Percentiles rank a stretch among this genome's conserved stretches.
Conservation (phyloP, 306 rosid species). For the Cicer arietinum region DNA sequence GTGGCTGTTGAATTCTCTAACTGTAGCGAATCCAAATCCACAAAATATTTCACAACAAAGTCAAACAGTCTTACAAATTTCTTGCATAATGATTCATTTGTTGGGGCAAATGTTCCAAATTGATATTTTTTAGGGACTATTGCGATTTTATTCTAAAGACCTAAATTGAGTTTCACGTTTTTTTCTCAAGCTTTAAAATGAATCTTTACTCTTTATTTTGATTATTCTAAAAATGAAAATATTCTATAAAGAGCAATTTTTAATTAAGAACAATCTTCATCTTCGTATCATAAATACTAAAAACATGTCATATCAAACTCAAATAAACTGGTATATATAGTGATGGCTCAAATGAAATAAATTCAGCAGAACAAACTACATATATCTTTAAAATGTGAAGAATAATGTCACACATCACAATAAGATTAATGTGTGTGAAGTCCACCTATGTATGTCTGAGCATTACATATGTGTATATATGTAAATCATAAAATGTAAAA, state of each 20-base stretch:
- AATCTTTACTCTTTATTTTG: too few species aligned
- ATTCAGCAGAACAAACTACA: slow-evolving; percentile 40
- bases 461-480: slow-evolving; percentile 43
- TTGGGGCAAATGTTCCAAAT: too few species aligned
- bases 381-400: slow-evolving; percentile 42
- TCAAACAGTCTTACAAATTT: too few species aligned
- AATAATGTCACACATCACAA: slow-evolving; percentile 43
- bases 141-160: too few species aligned
- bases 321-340: background rate
- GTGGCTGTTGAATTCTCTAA: too few species aligned
- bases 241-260: background rate
- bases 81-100: too few species aligned
- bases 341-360: slow-evolving; percentile 14
- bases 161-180: too few species aligned
- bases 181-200: too few species aligned
- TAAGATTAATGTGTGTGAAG: slow-evolving; percentile 33
- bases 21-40: too few species aligned
- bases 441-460: slow-evolving; percentile 47
- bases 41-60: too few species aligned
- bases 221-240: too few species aligned
- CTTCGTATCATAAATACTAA: background rate
- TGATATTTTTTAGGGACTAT: too few species aligned
- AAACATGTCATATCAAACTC: slow-evolving; percentile 3
- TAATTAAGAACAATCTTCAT: background rate
- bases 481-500: slow-evolving; percentile 35